A percentile compares a stretch with the other conserved stretches of the same genome.
Conservation (phyloP, 2,329 filamentous ascomycete species). For the Pseudocercospora eumusae region DNA sequence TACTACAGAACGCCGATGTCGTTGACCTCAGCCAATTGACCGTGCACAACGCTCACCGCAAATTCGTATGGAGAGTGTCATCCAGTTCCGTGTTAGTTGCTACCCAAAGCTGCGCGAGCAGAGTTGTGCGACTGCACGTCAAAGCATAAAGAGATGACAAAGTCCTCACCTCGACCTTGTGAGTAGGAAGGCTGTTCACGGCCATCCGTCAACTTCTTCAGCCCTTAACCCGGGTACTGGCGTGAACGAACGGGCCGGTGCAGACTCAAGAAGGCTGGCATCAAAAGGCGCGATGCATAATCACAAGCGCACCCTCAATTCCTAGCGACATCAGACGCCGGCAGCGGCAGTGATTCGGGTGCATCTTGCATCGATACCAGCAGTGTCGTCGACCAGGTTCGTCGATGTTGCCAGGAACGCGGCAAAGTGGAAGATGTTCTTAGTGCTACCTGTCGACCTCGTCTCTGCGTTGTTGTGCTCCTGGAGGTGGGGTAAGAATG, state of each 20-base stretch:
- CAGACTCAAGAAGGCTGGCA: no score
- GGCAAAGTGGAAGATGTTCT: slow-evolving; percentile 12
- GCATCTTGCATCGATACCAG: slow-evolving; percentile 4
- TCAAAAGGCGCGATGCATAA: slow-evolving; percentile 16
- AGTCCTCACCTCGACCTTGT: background rate
- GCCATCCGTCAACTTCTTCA: background rate
- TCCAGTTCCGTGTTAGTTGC: slow-evolving; percentile 16
- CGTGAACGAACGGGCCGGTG: no score
- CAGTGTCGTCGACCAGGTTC: slow-evolving; percentile 9
- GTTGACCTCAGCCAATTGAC: slow-evolving; percentile 15
- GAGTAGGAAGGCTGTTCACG: background rate
- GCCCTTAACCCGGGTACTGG: no score
- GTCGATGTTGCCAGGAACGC: slow-evolving; percentile 12
- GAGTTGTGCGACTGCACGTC: slow-evolving; percentile 17
- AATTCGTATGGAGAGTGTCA: slow-evolving; percentile 12
- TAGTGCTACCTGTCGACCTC: slow-evolving; percentile 12
- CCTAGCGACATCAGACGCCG: slow-evolving; percentile 14
- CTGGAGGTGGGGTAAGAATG: slow-evolving; percentile 1
- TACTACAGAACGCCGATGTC: slow-evolving; percentile 16
- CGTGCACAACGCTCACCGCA: slow-evolving; percentile 27
- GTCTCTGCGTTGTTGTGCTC: background rate
- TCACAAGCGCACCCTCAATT: slow-evolving; percentile 9
- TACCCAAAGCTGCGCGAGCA: slow-evolving; percentile 22
- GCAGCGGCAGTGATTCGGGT: slow-evolving; percentile 4
- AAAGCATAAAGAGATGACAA: background rate